A percentile compares a stretch with the other conserved stretches of the same genome.
These are phyloP conservation scores for Tulasnella calospora DNA, from an alignment of 768 basidiomycete genomes.

Conservation along the genomic window DNA sequence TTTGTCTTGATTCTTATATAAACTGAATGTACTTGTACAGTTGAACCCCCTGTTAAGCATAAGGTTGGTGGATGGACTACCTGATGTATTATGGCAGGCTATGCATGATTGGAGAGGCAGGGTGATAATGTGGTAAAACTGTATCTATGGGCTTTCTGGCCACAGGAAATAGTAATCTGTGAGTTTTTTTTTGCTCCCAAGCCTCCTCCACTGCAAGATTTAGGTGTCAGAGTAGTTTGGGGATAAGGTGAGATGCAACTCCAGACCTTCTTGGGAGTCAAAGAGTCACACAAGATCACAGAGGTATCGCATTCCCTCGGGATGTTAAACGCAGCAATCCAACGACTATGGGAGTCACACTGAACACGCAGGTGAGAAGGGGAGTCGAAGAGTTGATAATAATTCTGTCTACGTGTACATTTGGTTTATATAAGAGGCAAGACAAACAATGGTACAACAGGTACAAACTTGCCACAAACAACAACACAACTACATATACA, in stretches of 20 bases:
- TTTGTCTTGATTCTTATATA: too few relatives aligned
- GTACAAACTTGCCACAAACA: too few relatives aligned
- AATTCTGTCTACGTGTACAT: too few relatives aligned
- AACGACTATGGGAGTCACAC: too few relatives aligned
- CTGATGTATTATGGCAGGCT: background rate
- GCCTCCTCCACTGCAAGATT: background rate
- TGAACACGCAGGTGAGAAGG: too few relatives aligned
- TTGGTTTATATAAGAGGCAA: too few relatives aligned
- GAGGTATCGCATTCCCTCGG: background rate
- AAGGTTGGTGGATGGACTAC: background rate
- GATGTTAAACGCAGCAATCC: too few relatives aligned
- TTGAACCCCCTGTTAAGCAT: constrained; percentile 2
- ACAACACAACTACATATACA: too few relatives aligned
- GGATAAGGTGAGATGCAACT: background rate
- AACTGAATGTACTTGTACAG: too few relatives aligned
- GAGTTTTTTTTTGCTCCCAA: background rate
- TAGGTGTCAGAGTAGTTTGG: background rate
- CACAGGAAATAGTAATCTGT: background rate
- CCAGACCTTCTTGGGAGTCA: background rate
- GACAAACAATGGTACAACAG: too few relatives aligned
- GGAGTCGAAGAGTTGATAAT: too few relatives aligned
- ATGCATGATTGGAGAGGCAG: background rate
- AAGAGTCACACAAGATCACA: background rate
- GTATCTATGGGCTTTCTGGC: background rate
- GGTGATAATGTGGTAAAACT: background rate